Percentiles rank a stretch among this genome's conserved stretches.
phyloP scores from a whole-genome alignment of 371 early-diverging fungal genomes.

The Saksenaea oblongispora region DNA sequence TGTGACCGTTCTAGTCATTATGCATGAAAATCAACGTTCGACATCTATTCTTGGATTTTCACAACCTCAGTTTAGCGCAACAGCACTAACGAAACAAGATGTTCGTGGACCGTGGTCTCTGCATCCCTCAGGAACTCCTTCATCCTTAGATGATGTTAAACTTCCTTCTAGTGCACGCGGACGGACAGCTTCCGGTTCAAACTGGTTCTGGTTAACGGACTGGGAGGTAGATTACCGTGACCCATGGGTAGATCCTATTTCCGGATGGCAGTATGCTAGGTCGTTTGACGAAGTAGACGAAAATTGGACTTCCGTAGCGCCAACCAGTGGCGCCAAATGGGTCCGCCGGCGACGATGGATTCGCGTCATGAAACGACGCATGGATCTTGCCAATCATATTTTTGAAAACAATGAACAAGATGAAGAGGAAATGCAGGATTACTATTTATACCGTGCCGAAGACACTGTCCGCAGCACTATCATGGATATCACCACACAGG shows the following conservation, averaged over 20 bases:
- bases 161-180: slow-evolving; percentile 38
- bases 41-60: slow-evolving; percentile 49
- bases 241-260: slow-evolving; percentile 60
- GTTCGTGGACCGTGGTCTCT: slow-evolving; percentile 63
- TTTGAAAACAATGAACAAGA: not conserved
- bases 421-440: slow-evolving; percentile 22
- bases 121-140: slow-evolving; percentile 54
- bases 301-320: slow-evolving; percentile 57
- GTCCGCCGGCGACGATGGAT: slow-evolving; percentile 81
- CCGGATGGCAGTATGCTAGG: slow-evolving; percentile 74
- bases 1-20: slow-evolving; percentile 59
- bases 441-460: slow-evolving; percentile 49
- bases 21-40: slow-evolving; percentile 75
- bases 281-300: slow-evolving; percentile 56
- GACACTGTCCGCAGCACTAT: slow-evolving; percentile 34
- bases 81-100: slow-evolving; percentile 52
- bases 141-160: slow-evolving; percentile 52
- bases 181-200: slow-evolving; percentile 15
- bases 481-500: slow-evolving; percentile 11
- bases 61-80: slow-evolving; percentile 55
- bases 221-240: slow-evolving; percentile 75
- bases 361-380: slow-evolving; percentile 71
- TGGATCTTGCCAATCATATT: slow-evolving; percentile 40
- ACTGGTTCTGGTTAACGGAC: slow-evolving; percentile 86
- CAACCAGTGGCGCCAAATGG: slow-evolving; percentile 58